phyloP scores from a whole-genome alignment of 306 rosid species.

The Cotoneaster glaucophyllus region DNA sequence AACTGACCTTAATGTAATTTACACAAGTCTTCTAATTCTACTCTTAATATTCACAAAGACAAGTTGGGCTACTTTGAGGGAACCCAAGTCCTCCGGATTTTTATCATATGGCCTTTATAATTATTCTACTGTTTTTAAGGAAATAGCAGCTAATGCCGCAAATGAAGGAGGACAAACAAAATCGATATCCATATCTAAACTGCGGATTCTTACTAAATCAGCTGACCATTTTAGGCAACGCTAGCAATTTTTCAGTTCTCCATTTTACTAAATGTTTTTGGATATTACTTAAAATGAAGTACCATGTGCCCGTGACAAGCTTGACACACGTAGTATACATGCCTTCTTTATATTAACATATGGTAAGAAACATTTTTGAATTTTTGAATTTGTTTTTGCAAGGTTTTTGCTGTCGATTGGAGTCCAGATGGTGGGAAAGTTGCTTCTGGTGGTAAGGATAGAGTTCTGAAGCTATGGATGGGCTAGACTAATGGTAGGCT shows the following conservation, averaged over 20 bases:
- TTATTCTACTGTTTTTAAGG: no score
- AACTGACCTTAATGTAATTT: neutral
- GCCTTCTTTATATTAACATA: neutral
- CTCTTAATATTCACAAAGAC: neutral
- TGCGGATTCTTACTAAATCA: no score
- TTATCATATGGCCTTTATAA: no score
- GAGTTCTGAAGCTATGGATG: constrained; percentile 94
- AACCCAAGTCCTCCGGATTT: no score
- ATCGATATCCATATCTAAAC: no score
- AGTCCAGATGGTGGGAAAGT: constrained; percentile 98
- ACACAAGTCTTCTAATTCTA: neutral
- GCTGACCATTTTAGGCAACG: no score
- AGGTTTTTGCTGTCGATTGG: constrained; percentile 97
- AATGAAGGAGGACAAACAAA: no score
- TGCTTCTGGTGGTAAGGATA: constrained; percentile 96
- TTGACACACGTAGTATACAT: neutral
- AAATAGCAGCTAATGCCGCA: no score
- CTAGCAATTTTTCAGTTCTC: no score
- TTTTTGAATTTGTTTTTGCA: neutral
- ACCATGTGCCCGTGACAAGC: neutral
- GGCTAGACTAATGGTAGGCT: constrained; percentile 32
- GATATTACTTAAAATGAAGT: neutral
- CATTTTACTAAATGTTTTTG: neutral
- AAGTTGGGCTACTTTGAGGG: no score
- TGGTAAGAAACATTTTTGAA: neutral